These are phyloP conservation scores for Dillenia suffruticosa DNA, from an alignment of 164 flowering plant species.

Conservation along the genomic window DNA sequence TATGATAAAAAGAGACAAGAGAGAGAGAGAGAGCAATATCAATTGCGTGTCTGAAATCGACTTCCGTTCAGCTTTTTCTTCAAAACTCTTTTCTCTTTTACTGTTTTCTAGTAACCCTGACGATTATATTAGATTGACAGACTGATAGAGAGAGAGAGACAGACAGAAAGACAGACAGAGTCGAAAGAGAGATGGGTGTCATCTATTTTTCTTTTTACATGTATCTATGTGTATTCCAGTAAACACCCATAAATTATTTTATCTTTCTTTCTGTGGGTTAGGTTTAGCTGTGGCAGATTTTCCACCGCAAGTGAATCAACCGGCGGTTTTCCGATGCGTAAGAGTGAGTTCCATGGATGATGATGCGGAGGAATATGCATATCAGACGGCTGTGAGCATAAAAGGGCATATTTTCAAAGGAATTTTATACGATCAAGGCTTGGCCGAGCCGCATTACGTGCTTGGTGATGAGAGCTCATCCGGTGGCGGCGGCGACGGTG, in stretches of 20 bases:
- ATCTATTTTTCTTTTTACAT: constrained; percentile 7
- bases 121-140: constrained; percentile 19
- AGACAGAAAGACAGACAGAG: too few relatives aligned
- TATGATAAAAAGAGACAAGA: neutral
- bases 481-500: constrained; percentile 21
- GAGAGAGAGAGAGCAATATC: constrained; percentile 6
- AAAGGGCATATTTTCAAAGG: constrained; percentile 92
- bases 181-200: too few relatives aligned
- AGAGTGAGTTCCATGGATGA: constrained; percentile 58
- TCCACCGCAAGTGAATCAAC: constrained; percentile 61
- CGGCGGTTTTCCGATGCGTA: constrained; percentile 76
- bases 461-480: constrained; percentile 45
- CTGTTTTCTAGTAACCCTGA: constrained; percentile 41
- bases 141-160: too few relatives aligned
- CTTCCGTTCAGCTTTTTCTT: constrained; percentile 18
- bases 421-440: constrained; percentile 84
- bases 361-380: constrained; percentile 63
- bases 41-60: constrained; percentile 32
- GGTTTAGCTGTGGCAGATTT: constrained; percentile 69
- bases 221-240: neutral
- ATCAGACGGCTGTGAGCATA: constrained; percentile 85
- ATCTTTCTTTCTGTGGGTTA: constrained; percentile 13
- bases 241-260: neutral
- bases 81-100: constrained; percentile 8
- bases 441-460: constrained; percentile 26